These are phyloP conservation scores for Bolboschoenoplectus hybrid DNA, from an alignment of 202 grass and related monocot genomes.

Conservation along the genomic window DNA sequence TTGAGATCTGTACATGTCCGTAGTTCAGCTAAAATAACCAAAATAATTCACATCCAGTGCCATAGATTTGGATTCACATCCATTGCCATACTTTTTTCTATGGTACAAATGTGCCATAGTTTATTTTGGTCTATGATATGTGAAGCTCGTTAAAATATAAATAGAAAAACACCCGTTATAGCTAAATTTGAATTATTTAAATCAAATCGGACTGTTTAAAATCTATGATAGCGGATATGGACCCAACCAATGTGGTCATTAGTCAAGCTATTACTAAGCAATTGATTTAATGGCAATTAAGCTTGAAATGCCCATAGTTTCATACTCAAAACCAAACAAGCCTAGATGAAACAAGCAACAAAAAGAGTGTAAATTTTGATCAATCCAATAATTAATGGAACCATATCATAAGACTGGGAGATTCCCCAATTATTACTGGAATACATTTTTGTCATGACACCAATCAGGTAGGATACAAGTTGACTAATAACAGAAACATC, in stretches of 20 bases:
- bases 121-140: no score
- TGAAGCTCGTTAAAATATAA: no score
- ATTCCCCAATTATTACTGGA: neutral
- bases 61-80: no score
- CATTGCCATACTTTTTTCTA: no score
- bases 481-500: neutral
- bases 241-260: neutral
- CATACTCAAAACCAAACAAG: no score
- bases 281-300: neutral
- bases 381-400: neutral
- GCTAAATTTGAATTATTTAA: no score
- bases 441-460: neutral
- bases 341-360: neutral
- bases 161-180: no score
- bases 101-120: no score
- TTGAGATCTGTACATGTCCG: no score
- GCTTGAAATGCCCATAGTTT: neutral
- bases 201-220: no score
- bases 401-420: neutral
- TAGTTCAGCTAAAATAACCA: no score
- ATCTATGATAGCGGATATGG: no score
- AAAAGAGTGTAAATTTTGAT: neutral
- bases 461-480: neutral
- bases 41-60: neutral
- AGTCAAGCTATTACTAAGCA: neutral